Conservation (phyloP, 805 yeast genomes). For the Wilhelminamyces savonicus region DNA sequence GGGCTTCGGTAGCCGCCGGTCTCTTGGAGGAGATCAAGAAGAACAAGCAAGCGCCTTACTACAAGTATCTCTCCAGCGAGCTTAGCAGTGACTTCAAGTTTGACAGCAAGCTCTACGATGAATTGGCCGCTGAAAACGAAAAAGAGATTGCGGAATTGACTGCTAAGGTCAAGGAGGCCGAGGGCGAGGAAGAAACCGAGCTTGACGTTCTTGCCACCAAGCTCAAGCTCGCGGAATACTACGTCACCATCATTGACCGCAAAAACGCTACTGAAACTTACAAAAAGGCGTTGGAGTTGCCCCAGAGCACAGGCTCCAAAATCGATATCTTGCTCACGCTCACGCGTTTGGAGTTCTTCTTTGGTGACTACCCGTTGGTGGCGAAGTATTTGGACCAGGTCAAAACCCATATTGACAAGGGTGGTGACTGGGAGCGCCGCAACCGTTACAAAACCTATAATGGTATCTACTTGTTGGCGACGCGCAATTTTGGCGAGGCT, state of each 20-base stretch:
- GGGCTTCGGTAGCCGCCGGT: constrained; percentile 33
- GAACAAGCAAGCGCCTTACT: constrained; percentile 77
- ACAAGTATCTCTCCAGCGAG: constrained; percentile 48
- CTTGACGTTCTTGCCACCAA: constrained; percentile 71
- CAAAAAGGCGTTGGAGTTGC: constrained; percentile 65
- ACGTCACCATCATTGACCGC: constrained; percentile 78
- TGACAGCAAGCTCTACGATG: constrained; percentile 54
- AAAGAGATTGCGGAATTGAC: constrained; percentile 47
- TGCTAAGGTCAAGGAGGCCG: constrained; percentile 45
- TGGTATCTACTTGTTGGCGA: constrained; percentile 78
- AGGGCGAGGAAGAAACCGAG: constrained; percentile 79
- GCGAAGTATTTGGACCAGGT: constrained; percentile 69
- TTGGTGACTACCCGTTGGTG: constrained; percentile 65
- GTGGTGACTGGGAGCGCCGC: constrained; percentile 99
- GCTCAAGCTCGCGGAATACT: constrained; percentile 80
- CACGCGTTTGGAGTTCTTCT: constrained; percentile 85
- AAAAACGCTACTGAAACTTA: constrained; percentile 61
- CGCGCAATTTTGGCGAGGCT: constrained; percentile 82
- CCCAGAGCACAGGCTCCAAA: constrained; percentile 84
- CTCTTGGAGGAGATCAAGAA: constrained; percentile 50
- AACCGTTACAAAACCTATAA: constrained; percentile 88
- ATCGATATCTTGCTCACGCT: constrained; percentile 82
- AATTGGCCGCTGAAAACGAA: constrained; percentile 49
- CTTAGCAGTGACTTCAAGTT: constrained; percentile 38
- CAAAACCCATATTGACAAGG: constrained; percentile 77